Evolutionary conservation across 108 stramenopile species (phyloP), one percentile per base, ranked within the genome.

Genomic region (Conticribra guillardii): DNA sequence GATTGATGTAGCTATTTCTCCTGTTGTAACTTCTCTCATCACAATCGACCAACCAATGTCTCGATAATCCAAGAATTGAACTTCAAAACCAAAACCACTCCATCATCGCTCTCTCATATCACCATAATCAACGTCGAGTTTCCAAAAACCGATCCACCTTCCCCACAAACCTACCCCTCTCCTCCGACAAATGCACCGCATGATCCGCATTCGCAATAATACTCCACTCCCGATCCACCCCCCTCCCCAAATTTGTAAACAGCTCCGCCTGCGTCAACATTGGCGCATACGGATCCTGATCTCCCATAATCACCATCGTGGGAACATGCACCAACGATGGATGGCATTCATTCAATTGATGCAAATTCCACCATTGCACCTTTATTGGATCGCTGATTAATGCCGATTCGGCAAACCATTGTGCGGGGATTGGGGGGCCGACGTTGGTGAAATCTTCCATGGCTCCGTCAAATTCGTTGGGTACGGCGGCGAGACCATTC

Each of bases 271-370:
- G 92, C 0, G 85, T 76, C 24, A 66, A 59, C 72, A 89, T 51
- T 17, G 89, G 85, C 8, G 86, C 84, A 49, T 90, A 93, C 0
- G 91, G 92, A 79, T 93, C 89, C 59, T 89, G 86, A 79, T 93
- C 92, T 22, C 89, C 89, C 4, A 82, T 87, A 58, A 83, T 61
- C 66, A 94, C 93, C 59, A 94, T 70, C 17, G 90, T 91, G 16
- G 93, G 90, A 21, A 89, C 80, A 61, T 91, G 86, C 17, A 94
- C 72, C 23, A 86, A 64, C 0, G 80, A 86, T 2, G 93, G 93
- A 81, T 94, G 90, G 51, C 85, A 87, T 64, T 91, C 91, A 74
- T 96, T 96, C 74, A 96, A 87, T 75, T 96, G 89, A 67, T 93
- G 86, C 73, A 90, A 71, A 61, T 89, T 80, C 50, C 74, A 85